These are phyloP conservation scores for Kandelia obovata DNA, from an alignment of 345 rosid species.

Conservation along the genomic window DNA sequence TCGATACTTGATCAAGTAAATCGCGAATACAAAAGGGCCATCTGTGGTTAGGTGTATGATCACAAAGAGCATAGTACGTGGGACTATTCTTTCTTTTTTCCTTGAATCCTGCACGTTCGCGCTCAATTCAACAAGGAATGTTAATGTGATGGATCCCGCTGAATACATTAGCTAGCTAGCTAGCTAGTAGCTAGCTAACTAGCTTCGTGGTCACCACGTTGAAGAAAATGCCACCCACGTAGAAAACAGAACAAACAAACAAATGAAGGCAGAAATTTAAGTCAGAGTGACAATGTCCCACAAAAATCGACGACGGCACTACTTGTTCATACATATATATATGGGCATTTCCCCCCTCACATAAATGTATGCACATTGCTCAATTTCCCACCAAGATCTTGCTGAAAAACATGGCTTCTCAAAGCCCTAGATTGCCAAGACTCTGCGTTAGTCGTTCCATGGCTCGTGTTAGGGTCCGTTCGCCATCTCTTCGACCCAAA, in stretches of 20 bases:
- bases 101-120: neutral
- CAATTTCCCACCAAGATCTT: conserved; percentile 10
- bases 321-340: neutral
- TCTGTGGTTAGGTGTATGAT: no score
- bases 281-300: conserved; percentile 2
- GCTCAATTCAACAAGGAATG: conserved; percentile 2
- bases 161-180: neutral
- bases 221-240: conserved; percentile 23
- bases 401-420: conserved; percentile 22
- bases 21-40: no score
- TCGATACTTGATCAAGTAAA: no score
- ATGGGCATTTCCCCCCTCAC: neutral
- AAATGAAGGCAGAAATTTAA: conserved; percentile 10
- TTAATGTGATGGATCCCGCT: conserved; percentile 5
- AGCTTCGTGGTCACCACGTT: conserved; percentile 36
- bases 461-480: conserved; percentile 34
- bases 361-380: neutral
- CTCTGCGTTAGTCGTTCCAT: conserved; percentile 37
- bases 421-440: conserved; percentile 37
- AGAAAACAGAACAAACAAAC: conserved; percentile 21
- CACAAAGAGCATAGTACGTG: no score
- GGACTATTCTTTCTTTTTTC: neutral
- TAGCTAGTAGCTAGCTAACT: no score
- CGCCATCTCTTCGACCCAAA: conserved; percentile 44
- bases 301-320: neutral